phyloP scores from a whole-genome alignment of 176 grass and related monocot genomes.

The Triticum turgidum region DNA sequence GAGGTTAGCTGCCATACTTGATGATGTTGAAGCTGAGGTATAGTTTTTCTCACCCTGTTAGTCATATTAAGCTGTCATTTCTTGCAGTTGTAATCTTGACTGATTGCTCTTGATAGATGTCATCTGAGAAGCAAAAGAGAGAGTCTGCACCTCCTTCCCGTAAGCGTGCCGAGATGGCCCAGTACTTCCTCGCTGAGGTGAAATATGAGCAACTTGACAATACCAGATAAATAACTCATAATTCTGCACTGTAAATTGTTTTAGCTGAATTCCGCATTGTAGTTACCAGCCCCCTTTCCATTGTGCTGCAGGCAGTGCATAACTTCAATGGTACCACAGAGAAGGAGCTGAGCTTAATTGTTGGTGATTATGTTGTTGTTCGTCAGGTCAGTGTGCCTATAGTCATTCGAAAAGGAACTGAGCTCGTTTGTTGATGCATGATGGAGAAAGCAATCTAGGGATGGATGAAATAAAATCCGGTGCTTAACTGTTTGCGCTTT shows the following conservation, averaged over 20 bases:
- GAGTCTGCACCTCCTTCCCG: constrained; percentile 78
- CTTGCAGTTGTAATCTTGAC: constrained; percentile 19
- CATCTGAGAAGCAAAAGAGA: constrained; percentile 91
- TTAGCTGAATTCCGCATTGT: neutral
- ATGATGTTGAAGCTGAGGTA: constrained; percentile 99
- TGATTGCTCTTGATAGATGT: constrained; percentile 61
- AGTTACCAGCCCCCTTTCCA: neutral
- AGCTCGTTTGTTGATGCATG: neutral
- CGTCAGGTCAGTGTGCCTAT: constrained; percentile 67
- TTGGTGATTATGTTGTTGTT: constrained; percentile 96
- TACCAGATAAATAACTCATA: neutral
- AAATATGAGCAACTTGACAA: constrained; percentile 23
- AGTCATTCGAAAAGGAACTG: neutral
- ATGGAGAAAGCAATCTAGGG: neutral
- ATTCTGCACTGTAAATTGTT: neutral
- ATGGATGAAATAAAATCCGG: neutral
- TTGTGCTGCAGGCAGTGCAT: constrained; percentile 67
- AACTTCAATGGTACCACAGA: constrained; percentile 85
- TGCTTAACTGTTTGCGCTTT: constrained; percentile 1
- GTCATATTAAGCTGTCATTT: constrained; percentile 19
- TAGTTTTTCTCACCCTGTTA: constrained; percentile 20
- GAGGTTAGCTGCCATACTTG: constrained; percentile 91
- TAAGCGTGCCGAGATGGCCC: constrained; percentile 85
- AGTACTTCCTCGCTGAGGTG: constrained; percentile 99
- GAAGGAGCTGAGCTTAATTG: constrained; percentile 91